Conservation (phyloP, 176 grass and related monocot genomes). For the Canna indica region DNA sequence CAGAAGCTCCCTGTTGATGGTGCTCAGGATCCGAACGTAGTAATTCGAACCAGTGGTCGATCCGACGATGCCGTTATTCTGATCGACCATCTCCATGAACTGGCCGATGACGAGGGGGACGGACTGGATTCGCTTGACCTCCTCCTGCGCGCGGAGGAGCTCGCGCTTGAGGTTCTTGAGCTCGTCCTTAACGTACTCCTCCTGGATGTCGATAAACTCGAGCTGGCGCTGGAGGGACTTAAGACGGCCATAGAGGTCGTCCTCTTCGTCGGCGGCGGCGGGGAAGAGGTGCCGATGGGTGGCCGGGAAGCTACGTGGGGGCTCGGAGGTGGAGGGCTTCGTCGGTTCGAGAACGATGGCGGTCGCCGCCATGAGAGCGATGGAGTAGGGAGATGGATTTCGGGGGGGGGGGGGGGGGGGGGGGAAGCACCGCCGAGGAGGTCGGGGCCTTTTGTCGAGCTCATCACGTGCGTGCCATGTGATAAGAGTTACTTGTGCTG, state of each 20-base stretch:
- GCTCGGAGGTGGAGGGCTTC: background rate
- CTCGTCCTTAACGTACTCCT: slow-evolving; percentile 97
- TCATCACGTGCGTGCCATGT: background rate
- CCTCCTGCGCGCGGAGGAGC: slow-evolving; percentile 87
- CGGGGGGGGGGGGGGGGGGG: no score
- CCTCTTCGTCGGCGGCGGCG: slow-evolving; percentile 36
- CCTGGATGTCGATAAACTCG: slow-evolving; percentile 93
- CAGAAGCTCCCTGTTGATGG: slow-evolving; percentile 87
- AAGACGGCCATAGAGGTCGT: slow-evolving; percentile 84
- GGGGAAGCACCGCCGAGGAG: background rate
- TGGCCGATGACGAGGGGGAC: slow-evolving; percentile 95
- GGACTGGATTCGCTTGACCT: slow-evolving; percentile 97
- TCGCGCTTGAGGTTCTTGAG: slow-evolving; percentile 98
- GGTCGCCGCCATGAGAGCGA: slow-evolving; percentile 2
- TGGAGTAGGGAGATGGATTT: background rate
- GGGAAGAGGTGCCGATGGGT: background rate
- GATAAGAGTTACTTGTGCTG: no score
- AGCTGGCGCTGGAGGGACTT: slow-evolving; percentile 88
- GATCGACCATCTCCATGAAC: slow-evolving; percentile 99
- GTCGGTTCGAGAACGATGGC: background rate
- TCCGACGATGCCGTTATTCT: slow-evolving; percentile 93
- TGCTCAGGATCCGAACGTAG: slow-evolving; percentile 90
- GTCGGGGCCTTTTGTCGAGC: background rate
- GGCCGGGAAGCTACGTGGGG: slow-evolving; percentile 14
- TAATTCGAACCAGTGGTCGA: slow-evolving; percentile 97